Conservation (phyloP, 345 rosid genomes). For the Euphorbia pulcherrima region DNA sequence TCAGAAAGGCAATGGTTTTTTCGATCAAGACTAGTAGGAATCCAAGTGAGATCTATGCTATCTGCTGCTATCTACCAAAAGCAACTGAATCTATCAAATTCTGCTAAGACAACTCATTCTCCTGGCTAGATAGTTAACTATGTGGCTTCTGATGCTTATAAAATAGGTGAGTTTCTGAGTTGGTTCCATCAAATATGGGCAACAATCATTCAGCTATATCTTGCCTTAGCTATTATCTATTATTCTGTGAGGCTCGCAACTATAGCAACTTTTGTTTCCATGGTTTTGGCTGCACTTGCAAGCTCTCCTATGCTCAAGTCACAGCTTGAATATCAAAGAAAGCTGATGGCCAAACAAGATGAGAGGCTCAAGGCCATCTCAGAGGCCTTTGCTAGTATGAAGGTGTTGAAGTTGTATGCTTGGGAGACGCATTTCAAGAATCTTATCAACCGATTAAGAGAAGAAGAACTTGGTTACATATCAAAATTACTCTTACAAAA, state of each 20-base stretch:
- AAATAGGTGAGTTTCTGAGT: not conserved
- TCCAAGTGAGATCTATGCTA: not conserved
- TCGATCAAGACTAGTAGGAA: not conserved
- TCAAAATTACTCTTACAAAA: conserved; percentile 22
- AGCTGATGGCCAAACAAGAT: conserved; percentile 44
- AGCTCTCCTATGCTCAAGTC: conserved; percentile 36
- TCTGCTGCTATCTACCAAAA: not conserved
- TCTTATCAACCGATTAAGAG: conserved; percentile 33
- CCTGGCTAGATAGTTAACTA: not conserved
- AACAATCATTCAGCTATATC: conserved; percentile 30
- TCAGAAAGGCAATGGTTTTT: not conserved
- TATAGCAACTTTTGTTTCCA: conserved; percentile 28
- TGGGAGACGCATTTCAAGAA: conserved; percentile 48
- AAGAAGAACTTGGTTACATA: conserved; percentile 36
- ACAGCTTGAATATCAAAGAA: conserved; percentile 39
- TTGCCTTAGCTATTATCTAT: conserved; percentile 42
- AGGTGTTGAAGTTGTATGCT: not conserved
- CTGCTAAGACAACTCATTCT: not conserved
- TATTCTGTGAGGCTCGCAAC: conserved; percentile 40
- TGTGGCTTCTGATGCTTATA: not conserved
- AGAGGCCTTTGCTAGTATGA: conserved; percentile 30
- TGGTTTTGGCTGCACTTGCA: conserved; percentile 23
- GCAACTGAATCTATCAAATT: not conserved
- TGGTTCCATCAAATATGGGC: not conserved
- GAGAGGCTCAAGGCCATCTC: conserved; percentile 34